Base-by-base conservation (phyloP, 2,329 filamentous ascomycete genomes). In the Cladosporium halotolerans region DNA sequence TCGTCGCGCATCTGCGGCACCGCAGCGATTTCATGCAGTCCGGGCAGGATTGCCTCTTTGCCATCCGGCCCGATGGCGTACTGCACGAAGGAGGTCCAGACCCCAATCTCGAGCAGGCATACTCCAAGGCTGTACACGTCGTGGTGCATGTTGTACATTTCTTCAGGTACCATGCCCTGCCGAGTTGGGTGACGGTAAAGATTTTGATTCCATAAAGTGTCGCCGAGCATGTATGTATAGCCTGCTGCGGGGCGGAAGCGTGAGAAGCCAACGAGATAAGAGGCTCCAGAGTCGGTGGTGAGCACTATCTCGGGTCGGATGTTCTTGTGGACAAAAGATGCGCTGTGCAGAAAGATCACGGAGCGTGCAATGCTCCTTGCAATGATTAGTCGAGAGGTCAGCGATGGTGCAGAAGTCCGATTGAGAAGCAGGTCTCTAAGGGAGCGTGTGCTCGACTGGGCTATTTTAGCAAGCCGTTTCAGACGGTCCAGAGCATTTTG, bases 91-190 rank as follows among this genome's bases (percentile, higher is more conserved):
- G 67, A 71, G 1, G 66, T 52, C 75, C 76, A 79, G 0, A 81
- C 56, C 0, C 76, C 77, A 23, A 81, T 71, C 60, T 81, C 78
- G 0, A 82, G 63, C 0, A 82, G 67, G 47, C 74, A 77, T 0
- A 80, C 76, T 0, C 79, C 78, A 0, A 81, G 68, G 51, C 76
- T 79, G 61, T 81, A 81, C 9, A 82, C 76, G 54, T 81, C 78
- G 58, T 82, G 78, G 49, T 78, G 73, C 73, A 80, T 80, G 2
- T 57, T 63, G 56, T 78, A 81, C 0, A 58, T 52, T 1, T 74
- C 68, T 23, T 70, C 62, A 0, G 69, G 66, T 2, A 58, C 55
- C 0, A 66, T 18, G 0, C 77, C 76, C 57, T 79, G 76, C 0
- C 78, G 71, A 0, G 58, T 55, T 0, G 77, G 76, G 56, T 81